These are phyloP conservation scores for Plasmodium falciparum DNA, from an alignment of 169 alveolate species.

Conservation along the genomic window DNA sequence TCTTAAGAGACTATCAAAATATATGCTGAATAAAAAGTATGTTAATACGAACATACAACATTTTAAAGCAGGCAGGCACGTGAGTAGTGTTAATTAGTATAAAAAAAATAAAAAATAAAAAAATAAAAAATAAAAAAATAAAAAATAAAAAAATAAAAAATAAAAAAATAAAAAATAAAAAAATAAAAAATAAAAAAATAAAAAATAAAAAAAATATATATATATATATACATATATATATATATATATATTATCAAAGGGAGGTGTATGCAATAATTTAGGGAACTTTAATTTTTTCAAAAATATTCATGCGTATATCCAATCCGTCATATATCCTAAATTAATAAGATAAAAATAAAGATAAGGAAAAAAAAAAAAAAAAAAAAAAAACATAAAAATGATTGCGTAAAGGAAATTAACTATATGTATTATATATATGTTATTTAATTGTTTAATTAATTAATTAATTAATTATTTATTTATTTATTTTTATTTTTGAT, in stretches of 20 bases:
- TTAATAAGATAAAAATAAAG: too few species aligned
- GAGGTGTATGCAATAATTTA: too few species aligned
- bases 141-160: neutral
- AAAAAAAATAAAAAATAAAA: neutral
- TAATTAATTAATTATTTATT: neutral
- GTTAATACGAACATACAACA: neutral
- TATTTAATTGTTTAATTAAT: neutral
- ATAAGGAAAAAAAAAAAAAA: too few species aligned
- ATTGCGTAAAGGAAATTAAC: too few species aligned
- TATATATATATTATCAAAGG: too few species aligned
- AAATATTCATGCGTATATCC: too few species aligned
- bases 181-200: neutral
- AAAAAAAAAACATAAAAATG: too few species aligned
- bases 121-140: slow-evolving; percentile 1
- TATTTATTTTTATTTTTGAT: neutral
- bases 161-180: neutral
- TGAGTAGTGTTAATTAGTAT: slow-evolving; percentile 24
- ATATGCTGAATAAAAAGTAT: neutral
- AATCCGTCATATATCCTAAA: too few species aligned
- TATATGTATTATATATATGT: too few species aligned
- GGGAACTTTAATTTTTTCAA: too few species aligned
- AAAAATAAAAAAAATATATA: neutral
- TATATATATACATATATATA: neutral
- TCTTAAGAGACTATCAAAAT: slow-evolving; percentile 20
- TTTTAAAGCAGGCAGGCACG: slow-evolving; percentile 10